Percentiles rank a stretch among this genome's conserved stretches.
These are phyloP conservation scores for Polytrichum formosum DNA, from an alignment of 225 moss, liverwort and hornwort species.

Conservation along the genomic window DNA sequence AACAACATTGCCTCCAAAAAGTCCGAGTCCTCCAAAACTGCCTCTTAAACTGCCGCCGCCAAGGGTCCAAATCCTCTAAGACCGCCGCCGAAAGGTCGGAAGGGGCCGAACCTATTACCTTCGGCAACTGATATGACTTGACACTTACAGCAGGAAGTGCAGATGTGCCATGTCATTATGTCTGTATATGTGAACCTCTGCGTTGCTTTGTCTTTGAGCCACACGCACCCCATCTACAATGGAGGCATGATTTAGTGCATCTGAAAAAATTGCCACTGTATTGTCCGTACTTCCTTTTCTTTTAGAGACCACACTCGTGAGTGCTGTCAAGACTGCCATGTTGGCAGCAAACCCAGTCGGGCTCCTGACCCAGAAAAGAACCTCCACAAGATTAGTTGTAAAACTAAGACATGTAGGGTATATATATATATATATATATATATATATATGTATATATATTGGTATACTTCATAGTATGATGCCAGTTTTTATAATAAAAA, in stretches of 20 bases:
- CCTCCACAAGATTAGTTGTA: not conserved
- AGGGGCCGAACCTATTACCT: no score
- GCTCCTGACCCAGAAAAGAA: constrained; percentile 54
- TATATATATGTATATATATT: no score
- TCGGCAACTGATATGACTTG: not conserved
- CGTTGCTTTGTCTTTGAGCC: constrained; percentile 78
- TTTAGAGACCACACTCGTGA: constrained; percentile 59
- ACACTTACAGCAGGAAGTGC: constrained; percentile 77
- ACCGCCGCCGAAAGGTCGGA: no score
- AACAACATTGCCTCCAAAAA: no score
- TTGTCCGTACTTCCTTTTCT: constrained; percentile 23
- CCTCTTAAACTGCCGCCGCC: no score
- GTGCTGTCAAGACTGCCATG: constrained; percentile 95
- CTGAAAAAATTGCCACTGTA: constrained; percentile 80
- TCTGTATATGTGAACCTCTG: constrained; percentile 70
- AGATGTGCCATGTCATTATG: constrained; percentile 90
- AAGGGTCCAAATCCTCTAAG: no score
- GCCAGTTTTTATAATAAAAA: no score
- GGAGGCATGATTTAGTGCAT: constrained; percentile 93
- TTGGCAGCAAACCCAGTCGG: constrained; percentile 97
- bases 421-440: no score
- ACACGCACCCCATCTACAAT: constrained; percentile 95
- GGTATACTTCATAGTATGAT: no score
- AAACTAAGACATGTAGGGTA: not conserved
- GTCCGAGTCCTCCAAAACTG: no score